Evolutionary conservation across 768 basidiomycete genomes (phyloP).

Genomic region (Psilocybe tampanensis): DNA sequence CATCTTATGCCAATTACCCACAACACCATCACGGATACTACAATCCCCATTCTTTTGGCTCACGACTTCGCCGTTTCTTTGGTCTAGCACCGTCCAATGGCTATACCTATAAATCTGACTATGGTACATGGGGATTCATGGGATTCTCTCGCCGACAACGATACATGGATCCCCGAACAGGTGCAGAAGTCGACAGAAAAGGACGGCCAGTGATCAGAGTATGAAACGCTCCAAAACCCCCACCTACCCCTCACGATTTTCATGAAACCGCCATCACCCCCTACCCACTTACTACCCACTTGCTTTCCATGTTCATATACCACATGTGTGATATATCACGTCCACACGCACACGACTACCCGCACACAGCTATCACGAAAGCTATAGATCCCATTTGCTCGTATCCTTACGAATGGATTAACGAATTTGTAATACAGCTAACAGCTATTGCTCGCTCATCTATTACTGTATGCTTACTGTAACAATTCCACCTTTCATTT

Average conservation of each 20-base stretch:
- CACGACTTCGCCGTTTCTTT: conserved; percentile 56
- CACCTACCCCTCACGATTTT: not conserved
- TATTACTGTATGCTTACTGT: not conserved
- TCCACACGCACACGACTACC: not conserved
- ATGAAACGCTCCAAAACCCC: conserved; percentile 29
- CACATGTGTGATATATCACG: not conserved
- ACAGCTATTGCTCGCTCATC: not conserved
- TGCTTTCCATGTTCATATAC: not conserved
- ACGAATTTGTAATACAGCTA: not conserved
- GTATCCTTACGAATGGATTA: not conserved
- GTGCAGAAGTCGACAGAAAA: conserved; percentile 54
- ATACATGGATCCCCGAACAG: conserved; percentile 52
- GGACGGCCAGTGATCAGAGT: conserved; percentile 57
- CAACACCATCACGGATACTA: conserved; percentile 22
- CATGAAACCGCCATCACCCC: not conserved
- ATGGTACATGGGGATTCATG: conserved; percentile 57
- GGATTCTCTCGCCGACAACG: conserved; percentile 50
- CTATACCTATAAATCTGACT: conserved; percentile 45
- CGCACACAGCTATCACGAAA: not conserved
- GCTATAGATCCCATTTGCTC: not conserved
- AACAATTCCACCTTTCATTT: too few relatives aligned
- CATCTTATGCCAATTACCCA: conserved; percentile 21
- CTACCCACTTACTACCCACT: not conserved
- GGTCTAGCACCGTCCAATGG: conserved; percentile 45
- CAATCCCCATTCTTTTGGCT: conserved; percentile 39